Conservation (phyloP, 352 stramenopile species). For the Aphanomyces astaci region DNA sequence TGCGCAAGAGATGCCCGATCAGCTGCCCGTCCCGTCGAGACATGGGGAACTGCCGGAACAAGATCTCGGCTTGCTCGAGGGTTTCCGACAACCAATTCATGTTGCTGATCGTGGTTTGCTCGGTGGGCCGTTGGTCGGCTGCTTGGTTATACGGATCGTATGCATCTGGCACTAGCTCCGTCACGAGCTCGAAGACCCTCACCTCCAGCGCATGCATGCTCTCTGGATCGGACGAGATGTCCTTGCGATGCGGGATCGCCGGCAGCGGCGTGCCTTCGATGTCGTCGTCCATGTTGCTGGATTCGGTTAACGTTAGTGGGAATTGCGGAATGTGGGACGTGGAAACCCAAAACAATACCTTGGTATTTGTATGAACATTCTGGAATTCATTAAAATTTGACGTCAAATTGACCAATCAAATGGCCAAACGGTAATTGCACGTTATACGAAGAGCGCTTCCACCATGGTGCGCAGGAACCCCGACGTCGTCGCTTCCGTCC, state of each 20-base stretch:
- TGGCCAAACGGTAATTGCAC: background rate
- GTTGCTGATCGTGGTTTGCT: slow-evolving; percentile 47
- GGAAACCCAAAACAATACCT: background rate
- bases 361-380: background rate
- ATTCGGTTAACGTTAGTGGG: background rate
- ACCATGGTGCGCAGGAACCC: background rate
- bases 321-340: background rate
- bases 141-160: background rate
- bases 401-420: background rate
- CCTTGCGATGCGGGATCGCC: background rate
- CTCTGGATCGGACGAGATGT: background rate
- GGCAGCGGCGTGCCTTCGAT: background rate
- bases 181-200: slow-evolving; percentile 50
- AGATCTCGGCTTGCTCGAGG: slow-evolving; percentile 65
- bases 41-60: slow-evolving; percentile 61
- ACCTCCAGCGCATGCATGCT: slow-evolving; percentile 45
- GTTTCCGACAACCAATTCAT: slow-evolving; percentile 75
- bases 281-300: slow-evolving; percentile 6
- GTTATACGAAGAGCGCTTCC: slow-evolving; percentile 15
- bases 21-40: slow-evolving; percentile 75
- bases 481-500: background rate
- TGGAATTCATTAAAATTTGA: background rate
- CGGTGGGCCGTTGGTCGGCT: slow-evolving; percentile 28
- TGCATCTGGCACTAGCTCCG: slow-evolving; percentile 40
- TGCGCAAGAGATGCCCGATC: slow-evolving; percentile 64